Evolutionary conservation across 139 green algal species (phyloP).

Genomic region (Haematococcus sp.): DNA sequence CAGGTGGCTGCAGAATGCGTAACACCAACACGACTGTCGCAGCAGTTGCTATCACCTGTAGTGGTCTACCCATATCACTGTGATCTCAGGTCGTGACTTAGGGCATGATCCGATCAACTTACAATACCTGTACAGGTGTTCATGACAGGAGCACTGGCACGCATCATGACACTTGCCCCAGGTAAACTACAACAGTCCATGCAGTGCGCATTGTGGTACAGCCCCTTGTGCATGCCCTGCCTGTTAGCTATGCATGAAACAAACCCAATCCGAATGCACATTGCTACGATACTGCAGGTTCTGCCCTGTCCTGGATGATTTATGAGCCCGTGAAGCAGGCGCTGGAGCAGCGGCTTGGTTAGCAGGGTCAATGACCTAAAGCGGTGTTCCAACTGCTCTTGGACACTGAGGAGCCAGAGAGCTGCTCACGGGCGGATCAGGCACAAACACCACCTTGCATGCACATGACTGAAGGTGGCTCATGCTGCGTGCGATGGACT

Average conservation of each 20-base stretch:
- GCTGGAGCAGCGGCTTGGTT: too few species aligned
- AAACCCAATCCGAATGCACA: neutral
- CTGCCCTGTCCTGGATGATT: conserved; percentile 59
- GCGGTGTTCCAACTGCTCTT: too few species aligned
- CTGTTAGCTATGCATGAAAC: neutral
- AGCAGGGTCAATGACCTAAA: too few species aligned
- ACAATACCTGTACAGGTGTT: conserved; percentile 8
- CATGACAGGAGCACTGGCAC: conserved; percentile 11
- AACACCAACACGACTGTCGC: neutral
- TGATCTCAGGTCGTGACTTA: neutral
- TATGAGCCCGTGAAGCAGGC: conserved; percentile 58
- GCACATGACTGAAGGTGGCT: too few species aligned
- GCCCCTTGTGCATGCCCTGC: too few species aligned
- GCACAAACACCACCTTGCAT: too few species aligned
- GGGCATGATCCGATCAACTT: too few species aligned
- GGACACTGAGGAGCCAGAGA: too few species aligned
- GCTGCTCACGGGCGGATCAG: too few species aligned
- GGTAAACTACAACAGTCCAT: too few species aligned
- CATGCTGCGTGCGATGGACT: too few species aligned
- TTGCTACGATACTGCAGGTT: conserved; percentile 23
- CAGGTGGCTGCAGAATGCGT: neutral
- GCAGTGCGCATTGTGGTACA: too few species aligned
- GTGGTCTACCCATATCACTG: neutral
- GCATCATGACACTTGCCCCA: conserved; percentile 60
- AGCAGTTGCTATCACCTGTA: neutral